phyloP scores from a whole-genome alignment of 768 basidiomycete species.

The Neoboletus magnificus region DNA sequence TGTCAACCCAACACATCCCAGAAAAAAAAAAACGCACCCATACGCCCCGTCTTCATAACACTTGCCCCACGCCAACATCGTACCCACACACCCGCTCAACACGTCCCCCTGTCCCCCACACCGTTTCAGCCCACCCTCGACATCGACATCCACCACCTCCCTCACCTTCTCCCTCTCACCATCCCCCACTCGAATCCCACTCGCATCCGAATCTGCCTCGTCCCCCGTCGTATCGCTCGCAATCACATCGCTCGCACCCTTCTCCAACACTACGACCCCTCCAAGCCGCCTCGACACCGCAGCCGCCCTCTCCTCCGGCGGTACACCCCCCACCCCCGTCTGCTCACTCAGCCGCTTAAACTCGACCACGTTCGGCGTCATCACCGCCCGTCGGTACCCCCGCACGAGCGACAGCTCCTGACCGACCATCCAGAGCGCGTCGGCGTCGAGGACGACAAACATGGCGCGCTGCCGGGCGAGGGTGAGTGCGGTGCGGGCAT shows the following conservation, averaged over 20 bases:
- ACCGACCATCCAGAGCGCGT: conserved; percentile 82
- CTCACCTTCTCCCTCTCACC: conserved; percentile 48
- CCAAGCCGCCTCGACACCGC: conserved; percentile 73
- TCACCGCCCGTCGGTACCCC: conserved; percentile 82
- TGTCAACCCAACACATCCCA: not conserved
- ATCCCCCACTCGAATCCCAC: conserved; percentile 38
- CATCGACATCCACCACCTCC: conserved; percentile 60
- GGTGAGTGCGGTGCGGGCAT: conserved; percentile 69
- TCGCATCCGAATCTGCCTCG: conserved; percentile 43
- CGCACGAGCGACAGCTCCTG: conserved; percentile 68
- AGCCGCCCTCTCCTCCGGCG: conserved; percentile 53
- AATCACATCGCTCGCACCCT: conserved; percentile 81
- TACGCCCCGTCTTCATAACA: conserved; percentile 86
- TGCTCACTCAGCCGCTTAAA: conserved; percentile 81
- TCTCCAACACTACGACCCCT: conserved; percentile 87
- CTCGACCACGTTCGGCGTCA: conserved; percentile 95
- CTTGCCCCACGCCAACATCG: conserved; percentile 92
- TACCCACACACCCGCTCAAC: conserved; percentile 81
- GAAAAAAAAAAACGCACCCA: conserved; percentile 59
- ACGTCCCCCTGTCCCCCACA: conserved; percentile 98
- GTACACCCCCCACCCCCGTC: conserved; percentile 51
- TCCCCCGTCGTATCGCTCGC: conserved; percentile 69
- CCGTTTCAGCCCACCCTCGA: conserved; percentile 80
- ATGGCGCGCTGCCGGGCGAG: conserved; percentile 73
- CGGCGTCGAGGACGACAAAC: conserved; percentile 93